Base-by-base conservation (phyloP, 768 basidiomycete species). In the Rhodotorula diobovata region DNA sequence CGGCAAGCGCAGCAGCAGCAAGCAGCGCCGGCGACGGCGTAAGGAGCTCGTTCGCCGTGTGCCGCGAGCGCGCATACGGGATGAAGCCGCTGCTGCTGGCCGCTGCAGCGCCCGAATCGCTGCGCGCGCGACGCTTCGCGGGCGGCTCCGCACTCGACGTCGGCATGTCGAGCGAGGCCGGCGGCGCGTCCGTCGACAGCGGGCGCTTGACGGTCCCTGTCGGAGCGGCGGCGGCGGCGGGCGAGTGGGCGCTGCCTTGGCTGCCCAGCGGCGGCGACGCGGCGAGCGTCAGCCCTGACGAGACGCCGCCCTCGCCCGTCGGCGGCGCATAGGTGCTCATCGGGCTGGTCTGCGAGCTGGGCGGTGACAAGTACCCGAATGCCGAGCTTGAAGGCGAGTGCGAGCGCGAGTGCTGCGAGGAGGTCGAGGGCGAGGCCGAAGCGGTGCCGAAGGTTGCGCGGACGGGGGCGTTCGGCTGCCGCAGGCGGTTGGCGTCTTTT, bases 401-500 rank as follows among this genome's bases (percentile, higher is more conserved):
- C 6, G 59, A 50, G 41, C 43, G 70, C 6, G 68, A 73, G 34
- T 76, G 64, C 48, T 69, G 35, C 21, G 67, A 34, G 1, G 77
- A 67, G 14, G 62, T 43, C 34, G 65, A 66, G 61, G 51, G 21
- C 30, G 56, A 45, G 45, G n/a, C n/a, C n/a, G n/a, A n/a, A n/a
- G n/a, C n/a, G n/a, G 55, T 20, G 54, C 32, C 8, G 30, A 55
- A n/a, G 35, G 67, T 65, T 0, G 91, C 87, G 1, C 89, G 89
- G 0, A 1, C 2, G 30, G 11, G 30, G 43, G 20, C 12, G 45
- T 6, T 14, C 12, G 93, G 91, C 78, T 93, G 91, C 32, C 91
- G 83, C 54, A 96, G 91, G 25, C 95, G 86, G 79, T 95, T 95
- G 83, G 89, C 89, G 78, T 95, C 91, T 41, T 87, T 85, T 73